A percentile compares a stretch with the other conserved stretches of the same genome.
These are phyloP conservation scores for Dactylonectria estremocensis DNA, from an alignment of 2,329 filamentous ascomycete species.

Conservation along the genomic window DNA sequence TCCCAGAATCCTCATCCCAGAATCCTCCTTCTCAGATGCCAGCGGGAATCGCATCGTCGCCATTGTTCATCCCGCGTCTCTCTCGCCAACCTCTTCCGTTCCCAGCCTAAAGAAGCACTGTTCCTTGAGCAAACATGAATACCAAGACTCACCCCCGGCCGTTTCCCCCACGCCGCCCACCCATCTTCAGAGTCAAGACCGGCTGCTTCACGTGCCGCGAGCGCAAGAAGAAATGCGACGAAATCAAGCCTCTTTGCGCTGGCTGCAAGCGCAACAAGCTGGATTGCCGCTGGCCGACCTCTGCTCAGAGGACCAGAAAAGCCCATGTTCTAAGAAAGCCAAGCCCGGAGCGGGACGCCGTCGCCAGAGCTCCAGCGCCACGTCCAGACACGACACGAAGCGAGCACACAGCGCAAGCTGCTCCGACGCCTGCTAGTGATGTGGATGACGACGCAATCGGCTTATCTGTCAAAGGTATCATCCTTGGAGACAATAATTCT, in stretches of 20 bases:
- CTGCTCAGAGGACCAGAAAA: conserved; percentile 4
- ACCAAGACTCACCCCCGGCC: background rate
- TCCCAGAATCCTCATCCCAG: background rate
- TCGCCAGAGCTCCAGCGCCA: background rate
- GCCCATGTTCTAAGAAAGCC: background rate
- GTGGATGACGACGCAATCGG: background rate
- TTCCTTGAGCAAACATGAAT: background rate
- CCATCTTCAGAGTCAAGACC: conserved; percentile 31
- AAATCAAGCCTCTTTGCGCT: conserved; percentile 54
- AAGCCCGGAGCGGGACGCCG: background rate
- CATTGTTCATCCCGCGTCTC: background rate
- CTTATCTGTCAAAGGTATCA: background rate
- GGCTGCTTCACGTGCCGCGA: conserved; percentile 58
- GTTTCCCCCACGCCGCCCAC: conserved; percentile 7
- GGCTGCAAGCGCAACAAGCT: conserved; percentile 50
- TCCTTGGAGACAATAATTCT: background rate
- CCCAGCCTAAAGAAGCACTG: background rate
- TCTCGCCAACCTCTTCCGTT: background rate
- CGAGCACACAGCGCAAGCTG: background rate
- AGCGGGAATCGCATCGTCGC: background rate
- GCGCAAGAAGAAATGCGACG: conserved; percentile 61
- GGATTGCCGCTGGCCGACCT: conserved; percentile 39
- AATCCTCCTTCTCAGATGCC: background rate
- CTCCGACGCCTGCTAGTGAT: background rate
- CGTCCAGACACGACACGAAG: background rate